phyloP scores from a whole-genome alignment of 2,329 filamentous ascomycete genomes.

The Fusarium concolor region DNA sequence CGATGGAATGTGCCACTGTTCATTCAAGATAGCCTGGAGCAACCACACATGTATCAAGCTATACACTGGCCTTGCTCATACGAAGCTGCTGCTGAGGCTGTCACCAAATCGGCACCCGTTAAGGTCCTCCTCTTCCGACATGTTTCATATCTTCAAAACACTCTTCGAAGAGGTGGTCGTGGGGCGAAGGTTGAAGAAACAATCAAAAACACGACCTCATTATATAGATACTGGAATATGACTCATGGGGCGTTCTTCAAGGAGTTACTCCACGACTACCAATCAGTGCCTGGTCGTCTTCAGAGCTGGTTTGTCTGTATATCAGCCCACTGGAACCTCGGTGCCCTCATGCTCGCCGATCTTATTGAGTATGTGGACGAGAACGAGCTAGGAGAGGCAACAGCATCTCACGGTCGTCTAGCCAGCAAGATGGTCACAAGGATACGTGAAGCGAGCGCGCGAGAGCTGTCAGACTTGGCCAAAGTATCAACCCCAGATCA shows the following conservation, averaged over 20 bases:
- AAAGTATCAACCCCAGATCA: constrained; percentile 54
- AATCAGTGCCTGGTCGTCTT: constrained; percentile 61
- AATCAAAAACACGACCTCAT: constrained; percentile 58
- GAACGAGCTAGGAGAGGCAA: constrained; percentile 41
- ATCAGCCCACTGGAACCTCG: constrained; percentile 68
- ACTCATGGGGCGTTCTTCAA: constrained; percentile 63
- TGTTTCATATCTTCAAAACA: constrained; percentile 62
- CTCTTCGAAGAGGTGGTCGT: constrained; percentile 54
- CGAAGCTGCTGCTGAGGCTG: constrained; percentile 58
- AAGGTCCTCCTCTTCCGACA: constrained; percentile 69
- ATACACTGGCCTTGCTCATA: constrained; percentile 65
- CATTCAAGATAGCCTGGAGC: constrained; percentile 45
- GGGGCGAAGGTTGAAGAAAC: constrained; percentile 58
- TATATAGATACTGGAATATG: constrained; percentile 66
- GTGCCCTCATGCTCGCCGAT: constrained; percentile 65
- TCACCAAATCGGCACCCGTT: constrained; percentile 65
- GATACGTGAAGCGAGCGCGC: constrained; percentile 58
- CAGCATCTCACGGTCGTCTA: constrained; percentile 39
- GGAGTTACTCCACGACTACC: constrained; percentile 62
- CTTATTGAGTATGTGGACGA: constrained; percentile 62
- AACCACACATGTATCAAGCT: constrained; percentile 24
- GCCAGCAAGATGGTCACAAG: constrained; percentile 50
- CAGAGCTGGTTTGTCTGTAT: constrained; percentile 71
- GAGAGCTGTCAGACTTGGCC: constrained; percentile 61
- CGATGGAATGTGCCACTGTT: constrained; percentile 42